Conservation (phyloP, 768 basidiomycete genomes). For the Rhodosporidiobolus odoratus region DNA sequence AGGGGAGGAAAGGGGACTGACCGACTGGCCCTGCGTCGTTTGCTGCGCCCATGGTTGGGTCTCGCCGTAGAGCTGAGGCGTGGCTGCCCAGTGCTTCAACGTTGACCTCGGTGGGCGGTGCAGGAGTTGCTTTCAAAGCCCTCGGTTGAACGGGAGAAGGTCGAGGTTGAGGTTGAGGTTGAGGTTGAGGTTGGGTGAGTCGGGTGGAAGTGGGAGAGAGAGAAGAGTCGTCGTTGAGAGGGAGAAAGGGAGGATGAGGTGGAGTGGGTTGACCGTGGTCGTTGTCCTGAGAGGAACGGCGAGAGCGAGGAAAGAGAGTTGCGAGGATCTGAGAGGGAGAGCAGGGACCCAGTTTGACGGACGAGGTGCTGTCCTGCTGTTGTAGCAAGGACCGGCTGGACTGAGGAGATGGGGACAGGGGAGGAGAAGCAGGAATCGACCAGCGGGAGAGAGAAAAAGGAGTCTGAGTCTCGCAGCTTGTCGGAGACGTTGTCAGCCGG, state of each 20-base stretch:
- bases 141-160: too few species aligned
- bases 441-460: neutral
- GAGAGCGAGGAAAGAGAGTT: constrained; percentile 7
- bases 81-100: too few species aligned
- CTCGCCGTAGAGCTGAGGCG: too few species aligned
- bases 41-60: too few species aligned
- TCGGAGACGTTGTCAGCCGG: too few species aligned
- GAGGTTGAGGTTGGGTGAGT: neutral
- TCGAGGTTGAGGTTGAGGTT: too few species aligned
- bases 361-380: neutral
- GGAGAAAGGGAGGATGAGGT: neutral
- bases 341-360: constrained; percentile 3
- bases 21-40: too few species aligned
- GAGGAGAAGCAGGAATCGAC: too few species aligned
- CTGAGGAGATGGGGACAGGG: neutral
- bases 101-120: too few species aligned
- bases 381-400: neutral
- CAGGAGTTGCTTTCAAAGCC: too few species aligned
- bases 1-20: too few species aligned
- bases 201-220: neutral
- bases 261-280: neutral
- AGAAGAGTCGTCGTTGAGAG: neutral
- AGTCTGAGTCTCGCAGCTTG: neutral
- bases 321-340: neutral
- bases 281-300: neutral